phyloP scores from a whole-genome alignment of 371 early-diverging fungal species.

The Actinomortierella wolfii region DNA sequence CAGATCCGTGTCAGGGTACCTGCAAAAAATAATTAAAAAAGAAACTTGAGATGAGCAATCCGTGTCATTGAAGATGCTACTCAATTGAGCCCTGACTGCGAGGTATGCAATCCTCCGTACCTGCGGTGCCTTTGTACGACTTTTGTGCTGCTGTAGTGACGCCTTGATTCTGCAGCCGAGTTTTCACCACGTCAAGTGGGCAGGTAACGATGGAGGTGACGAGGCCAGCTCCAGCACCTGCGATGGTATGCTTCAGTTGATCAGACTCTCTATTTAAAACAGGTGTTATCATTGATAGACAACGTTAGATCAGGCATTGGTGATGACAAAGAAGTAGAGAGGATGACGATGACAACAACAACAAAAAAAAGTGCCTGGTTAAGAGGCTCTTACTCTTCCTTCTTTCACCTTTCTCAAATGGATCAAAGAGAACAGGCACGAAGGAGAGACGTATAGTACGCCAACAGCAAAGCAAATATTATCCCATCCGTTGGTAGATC shows the following conservation, averaged over 20 bases:
- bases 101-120: too few relatives aligned
- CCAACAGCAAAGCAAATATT: too few relatives aligned
- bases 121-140: slow-evolving; percentile 47
- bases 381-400: too few relatives aligned
- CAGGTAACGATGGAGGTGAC: slow-evolving; percentile 85
- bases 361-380: too few relatives aligned
- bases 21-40: slow-evolving; percentile 11
- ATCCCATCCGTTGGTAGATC: too few relatives aligned
- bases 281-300: too few relatives aligned
- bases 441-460: too few relatives aligned
- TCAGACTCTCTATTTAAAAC: slow-evolving; percentile 51
- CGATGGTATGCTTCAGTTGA: slow-evolving; percentile 76
- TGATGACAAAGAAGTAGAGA: not conserved
- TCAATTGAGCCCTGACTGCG: too few relatives aligned
- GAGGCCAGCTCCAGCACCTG: slow-evolving; percentile 85
- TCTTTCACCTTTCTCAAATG: too few relatives aligned
- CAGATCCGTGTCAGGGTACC: slow-evolving; percentile 78
- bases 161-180: slow-evolving; percentile 92
- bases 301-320: too few relatives aligned
- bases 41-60: not conserved
- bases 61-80: not conserved
- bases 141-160: slow-evolving; percentile 41
- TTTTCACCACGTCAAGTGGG: slow-evolving; percentile 96
- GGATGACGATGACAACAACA: not conserved
- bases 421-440: too few relatives aligned